A percentile compares a stretch with the other conserved stretches of the same genome.
Conservation (phyloP, 345 rosid genomes). For the Eucalyptus pauciflora region DNA sequence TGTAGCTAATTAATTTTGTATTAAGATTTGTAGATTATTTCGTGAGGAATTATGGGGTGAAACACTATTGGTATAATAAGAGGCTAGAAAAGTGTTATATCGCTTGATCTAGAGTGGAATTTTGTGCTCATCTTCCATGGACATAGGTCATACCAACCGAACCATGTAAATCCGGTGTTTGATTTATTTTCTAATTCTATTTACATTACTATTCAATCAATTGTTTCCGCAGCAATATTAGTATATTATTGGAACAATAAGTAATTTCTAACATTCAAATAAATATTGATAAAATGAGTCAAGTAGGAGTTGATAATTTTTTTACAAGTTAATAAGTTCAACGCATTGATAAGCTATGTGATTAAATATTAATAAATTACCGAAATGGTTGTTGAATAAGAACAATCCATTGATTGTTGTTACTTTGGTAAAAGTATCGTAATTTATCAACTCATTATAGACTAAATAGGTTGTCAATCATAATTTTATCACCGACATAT, state of each 20-base stretch:
- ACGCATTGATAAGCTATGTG: background rate
- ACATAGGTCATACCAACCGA: rapidly evolving
- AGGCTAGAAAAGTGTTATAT: background rate
- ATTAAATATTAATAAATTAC: no score
- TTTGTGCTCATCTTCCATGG: background rate
- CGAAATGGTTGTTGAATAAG: rapidly evolving
- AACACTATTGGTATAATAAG: background rate
- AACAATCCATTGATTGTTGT: background rate
- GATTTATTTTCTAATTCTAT: rapidly evolving
- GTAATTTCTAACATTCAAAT: background rate
- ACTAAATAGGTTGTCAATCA: background rate
- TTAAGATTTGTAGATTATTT: background rate
- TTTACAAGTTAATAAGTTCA: background rate
- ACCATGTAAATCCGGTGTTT: rapidly evolving
- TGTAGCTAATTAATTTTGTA: background rate
- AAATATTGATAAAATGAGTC: background rate
- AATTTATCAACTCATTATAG: background rate
- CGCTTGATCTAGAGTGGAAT: rapidly evolving
- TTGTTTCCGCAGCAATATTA: background rate
- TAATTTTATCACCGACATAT: background rate
- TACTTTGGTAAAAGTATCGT: background rate
- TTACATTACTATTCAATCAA: background rate
- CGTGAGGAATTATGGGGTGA: rapidly evolving
- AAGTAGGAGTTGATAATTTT: background rate
- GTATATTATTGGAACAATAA: background rate